A percentile compares a stretch with the other conserved stretches of the same genome.
phyloP scores from a whole-genome alignment of 163 green algal species.

The Chlorella variabilis region DNA sequence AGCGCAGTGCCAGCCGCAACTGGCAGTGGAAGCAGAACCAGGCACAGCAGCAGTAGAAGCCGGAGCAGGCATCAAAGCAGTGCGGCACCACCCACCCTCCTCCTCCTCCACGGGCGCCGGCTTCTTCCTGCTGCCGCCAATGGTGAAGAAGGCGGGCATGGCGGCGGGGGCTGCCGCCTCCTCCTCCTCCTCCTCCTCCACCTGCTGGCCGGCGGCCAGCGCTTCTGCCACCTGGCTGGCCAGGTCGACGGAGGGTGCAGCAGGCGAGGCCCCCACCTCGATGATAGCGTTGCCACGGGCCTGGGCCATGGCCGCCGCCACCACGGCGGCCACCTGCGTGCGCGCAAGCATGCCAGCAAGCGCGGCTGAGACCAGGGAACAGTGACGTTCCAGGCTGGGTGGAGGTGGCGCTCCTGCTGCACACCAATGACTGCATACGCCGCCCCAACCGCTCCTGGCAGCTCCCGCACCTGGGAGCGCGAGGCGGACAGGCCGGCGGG shows the following conservation, averaged over 20 bases:
- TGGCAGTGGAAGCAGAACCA: too few relatives aligned
- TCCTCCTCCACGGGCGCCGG: background rate
- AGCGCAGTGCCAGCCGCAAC: too few relatives aligned
- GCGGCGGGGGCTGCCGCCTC: background rate
- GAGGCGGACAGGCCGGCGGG: slow-evolving; percentile 17
- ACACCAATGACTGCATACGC: too few relatives aligned
- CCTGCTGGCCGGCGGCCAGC: slow-evolving; percentile 10
- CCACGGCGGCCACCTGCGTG: slow-evolving; percentile 30
- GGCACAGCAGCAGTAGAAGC: too few relatives aligned
- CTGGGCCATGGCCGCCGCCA: slow-evolving; percentile 22
- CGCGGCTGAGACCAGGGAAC: too few relatives aligned
- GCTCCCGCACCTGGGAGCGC: slow-evolving; percentile 26
- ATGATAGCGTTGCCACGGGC: slow-evolving; percentile 13
- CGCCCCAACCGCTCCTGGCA: too few relatives aligned
- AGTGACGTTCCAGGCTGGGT: too few relatives aligned
- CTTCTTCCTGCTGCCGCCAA: background rate
- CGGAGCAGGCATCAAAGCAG: background rate
- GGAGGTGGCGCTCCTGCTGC: background rate
- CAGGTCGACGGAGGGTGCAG: background rate
- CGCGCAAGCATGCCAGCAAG: background rate
- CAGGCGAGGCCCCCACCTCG: slow-evolving; percentile 29
- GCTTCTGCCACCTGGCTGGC: slow-evolving; percentile 7
- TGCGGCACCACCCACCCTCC: background rate
- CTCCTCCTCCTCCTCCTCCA: slow-evolving; percentile 12
- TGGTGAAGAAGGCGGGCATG: slow-evolving; percentile 3